Base-by-base conservation (phyloP, 768 basidiomycete genomes). In the Termitomyces sp. region DNA sequence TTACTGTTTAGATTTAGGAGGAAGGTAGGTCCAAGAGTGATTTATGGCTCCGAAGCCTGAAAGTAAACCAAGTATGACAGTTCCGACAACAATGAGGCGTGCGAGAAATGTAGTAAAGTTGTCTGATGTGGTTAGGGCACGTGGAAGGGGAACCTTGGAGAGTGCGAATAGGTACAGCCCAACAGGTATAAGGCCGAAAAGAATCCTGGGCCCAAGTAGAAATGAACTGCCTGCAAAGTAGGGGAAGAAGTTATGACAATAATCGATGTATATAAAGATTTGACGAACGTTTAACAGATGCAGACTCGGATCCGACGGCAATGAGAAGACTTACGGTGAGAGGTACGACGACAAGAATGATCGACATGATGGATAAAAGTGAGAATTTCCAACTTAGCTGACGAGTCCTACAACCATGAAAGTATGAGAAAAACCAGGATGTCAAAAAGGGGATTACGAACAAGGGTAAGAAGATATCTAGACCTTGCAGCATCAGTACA, bases 21-120 rank as follows among this genome's bases (percentile, higher is more conserved):
- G 82, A 12, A 86, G 65, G 62, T 77, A 83, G 5, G 68, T 70
- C 87, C 88, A 88, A 0, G 82, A 78, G 45, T 80, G 84, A 58
- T 77, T 83, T 46, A 88, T 74, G 3, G 88, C 85, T 58, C 90
- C 90, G 58, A 90, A 87, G 0, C 91, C 91, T 0, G 90, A 90
- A 5, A 93, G 74, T 2, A 84, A 65, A 5, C 91, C 91, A n/a
- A 93, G 82, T 54, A 91, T 79, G 30, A 85, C 74, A 0, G 86
- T 91, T 2, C 91, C 91, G 21, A 93, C 69, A 19, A 91, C 86
- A 19, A 87, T 80, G 14, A 92, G 75, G 11, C 90, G 80, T 2
- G 86, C 73, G 2, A 85, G 71, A 0, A 78, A 73, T 1, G 81
- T 71, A 9, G 77, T 78, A 24, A 78, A 70, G 2, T 72, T 64